These are phyloP conservation scores for Infundibulicybe gibba DNA, from an alignment of 768 basidiomycete genomes.

Conservation along the genomic window DNA sequence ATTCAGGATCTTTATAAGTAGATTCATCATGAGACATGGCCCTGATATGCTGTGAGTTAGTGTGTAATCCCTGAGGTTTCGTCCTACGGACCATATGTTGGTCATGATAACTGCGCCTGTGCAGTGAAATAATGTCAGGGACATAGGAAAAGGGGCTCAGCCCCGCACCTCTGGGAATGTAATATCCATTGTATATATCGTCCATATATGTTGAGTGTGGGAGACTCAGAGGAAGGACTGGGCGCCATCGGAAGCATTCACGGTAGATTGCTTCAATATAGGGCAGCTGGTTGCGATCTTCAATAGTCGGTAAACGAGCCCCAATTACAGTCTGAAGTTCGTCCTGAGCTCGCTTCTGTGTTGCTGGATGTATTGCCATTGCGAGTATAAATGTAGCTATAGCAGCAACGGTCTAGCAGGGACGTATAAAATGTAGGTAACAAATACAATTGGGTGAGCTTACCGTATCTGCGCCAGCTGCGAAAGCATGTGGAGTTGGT, in stretches of 20 bases:
- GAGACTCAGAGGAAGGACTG: slow-evolving; percentile 1
- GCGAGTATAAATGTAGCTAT: neutral
- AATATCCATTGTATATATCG: slow-evolving; percentile 3
- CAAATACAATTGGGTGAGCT: slow-evolving; percentile 6
- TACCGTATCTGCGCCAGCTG: slow-evolving; percentile 13
- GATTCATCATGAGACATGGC: neutral
- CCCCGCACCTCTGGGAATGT: slow-evolving; percentile 6
- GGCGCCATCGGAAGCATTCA: slow-evolving; percentile 6
- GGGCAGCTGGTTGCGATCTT: slow-evolving; percentile 8
- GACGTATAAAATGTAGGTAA: neutral
- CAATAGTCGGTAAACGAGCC: slow-evolving; percentile 6
- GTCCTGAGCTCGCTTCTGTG: slow-evolving; percentile 16
- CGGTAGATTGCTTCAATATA: slow-evolving; percentile 12
- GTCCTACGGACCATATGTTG: slow-evolving; percentile 6
- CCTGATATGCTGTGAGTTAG: neutral
- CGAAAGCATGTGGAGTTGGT: neutral
- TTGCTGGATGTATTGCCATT: slow-evolving; percentile 11
- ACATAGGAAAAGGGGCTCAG: neutral
- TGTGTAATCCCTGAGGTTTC: neutral
- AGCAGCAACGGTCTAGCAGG: neutral
- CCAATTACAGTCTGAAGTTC: slow-evolving; percentile 12
- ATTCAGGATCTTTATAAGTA: neutral
- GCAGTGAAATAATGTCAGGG: no score
- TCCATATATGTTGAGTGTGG: neutral
- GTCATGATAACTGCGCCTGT: slow-evolving; percentile 2